A percentile compares a stretch with the other conserved stretches of the same genome.
Evolutionary conservation across 2,329 filamentous ascomycete genomes (phyloP).

Genomic region (Bipolaris cookei): DNA sequence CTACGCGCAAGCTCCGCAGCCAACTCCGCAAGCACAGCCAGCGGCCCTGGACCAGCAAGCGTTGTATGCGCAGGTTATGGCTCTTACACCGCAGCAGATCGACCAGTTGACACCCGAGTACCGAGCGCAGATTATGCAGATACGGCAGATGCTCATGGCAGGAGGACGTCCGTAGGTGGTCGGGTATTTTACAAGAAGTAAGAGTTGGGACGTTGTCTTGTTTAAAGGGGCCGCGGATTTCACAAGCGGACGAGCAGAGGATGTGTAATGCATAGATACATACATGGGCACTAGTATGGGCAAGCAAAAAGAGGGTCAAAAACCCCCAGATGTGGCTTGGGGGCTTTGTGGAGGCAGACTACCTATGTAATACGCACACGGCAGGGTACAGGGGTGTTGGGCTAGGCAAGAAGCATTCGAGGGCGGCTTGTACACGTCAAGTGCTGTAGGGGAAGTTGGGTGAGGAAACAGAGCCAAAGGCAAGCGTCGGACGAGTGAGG

Average conservation of each 20-base stretch:
- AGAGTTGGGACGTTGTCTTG: neutral
- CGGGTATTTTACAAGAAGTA: neutral
- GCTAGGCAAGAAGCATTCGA: neutral
- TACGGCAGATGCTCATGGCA: slow-evolving; percentile 68
- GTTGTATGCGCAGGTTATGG: slow-evolving; percentile 80
- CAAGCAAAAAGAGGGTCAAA: slow-evolving; percentile 1
- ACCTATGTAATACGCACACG: neutral
- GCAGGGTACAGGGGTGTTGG: neutral
- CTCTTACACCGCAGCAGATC: slow-evolving; percentile 79
- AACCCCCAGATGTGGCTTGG: slow-evolving; percentile 4
- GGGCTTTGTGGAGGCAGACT: neutral
- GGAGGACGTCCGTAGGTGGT: slow-evolving; percentile 24
- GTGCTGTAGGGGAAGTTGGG: neutral
- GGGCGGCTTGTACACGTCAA: neutral
- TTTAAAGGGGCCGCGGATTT: neutral
- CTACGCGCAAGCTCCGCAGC: slow-evolving; percentile 54
- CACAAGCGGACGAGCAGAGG: neutral
- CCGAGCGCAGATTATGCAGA: slow-evolving; percentile 76
- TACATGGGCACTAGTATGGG: neutral
- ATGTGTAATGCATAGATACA: slow-evolving; percentile 1
- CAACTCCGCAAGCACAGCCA: slow-evolving; percentile 19
- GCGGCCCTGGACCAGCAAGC: slow-evolving; percentile 63
- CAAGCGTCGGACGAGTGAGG: neutral
- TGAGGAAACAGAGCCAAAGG: neutral
- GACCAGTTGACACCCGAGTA: slow-evolving; percentile 78